Evolutionary conservation across 495 filamentous ascomycete species (phyloP).

Genomic region (Xylaria telfairii): DNA sequence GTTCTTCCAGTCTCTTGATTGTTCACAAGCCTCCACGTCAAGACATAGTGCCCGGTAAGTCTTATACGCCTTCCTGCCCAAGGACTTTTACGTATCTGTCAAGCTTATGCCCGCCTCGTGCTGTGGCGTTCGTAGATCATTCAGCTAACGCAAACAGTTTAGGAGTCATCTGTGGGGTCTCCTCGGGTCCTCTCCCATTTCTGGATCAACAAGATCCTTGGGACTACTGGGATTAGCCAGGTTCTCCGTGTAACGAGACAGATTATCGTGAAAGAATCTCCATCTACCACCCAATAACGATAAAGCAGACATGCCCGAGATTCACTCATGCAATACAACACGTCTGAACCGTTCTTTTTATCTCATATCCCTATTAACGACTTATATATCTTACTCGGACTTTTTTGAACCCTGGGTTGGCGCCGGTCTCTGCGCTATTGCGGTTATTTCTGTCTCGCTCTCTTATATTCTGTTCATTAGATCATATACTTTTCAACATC

Average conservation of each 20-base stretch:
- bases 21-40: background rate
- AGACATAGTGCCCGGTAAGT: background rate
- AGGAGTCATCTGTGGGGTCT: background rate
- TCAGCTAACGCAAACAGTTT: conserved; percentile 9
- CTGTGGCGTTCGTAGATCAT: background rate
- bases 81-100: background rate
- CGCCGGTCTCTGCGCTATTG: background rate
- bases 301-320: background rate
- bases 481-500: background rate
- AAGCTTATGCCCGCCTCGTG: background rate
- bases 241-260: conserved; percentile 19
- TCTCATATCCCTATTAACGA: background rate
- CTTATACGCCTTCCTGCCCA: background rate
- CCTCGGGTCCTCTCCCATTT: background rate
- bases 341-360: background rate
- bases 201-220: background rate
- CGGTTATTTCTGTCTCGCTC: background rate
- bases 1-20: background rate
- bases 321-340: background rate
- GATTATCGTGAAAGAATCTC: conserved; percentile 14
- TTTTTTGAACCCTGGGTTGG: background rate
- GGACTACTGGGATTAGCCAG: conserved; percentile 6
- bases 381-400: background rate
- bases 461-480: conserved; percentile 3
- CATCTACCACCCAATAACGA: background rate